Conservation (phyloP, 2,329 filamentous ascomycete genomes). For the Clonostachys chloroleuca region DNA sequence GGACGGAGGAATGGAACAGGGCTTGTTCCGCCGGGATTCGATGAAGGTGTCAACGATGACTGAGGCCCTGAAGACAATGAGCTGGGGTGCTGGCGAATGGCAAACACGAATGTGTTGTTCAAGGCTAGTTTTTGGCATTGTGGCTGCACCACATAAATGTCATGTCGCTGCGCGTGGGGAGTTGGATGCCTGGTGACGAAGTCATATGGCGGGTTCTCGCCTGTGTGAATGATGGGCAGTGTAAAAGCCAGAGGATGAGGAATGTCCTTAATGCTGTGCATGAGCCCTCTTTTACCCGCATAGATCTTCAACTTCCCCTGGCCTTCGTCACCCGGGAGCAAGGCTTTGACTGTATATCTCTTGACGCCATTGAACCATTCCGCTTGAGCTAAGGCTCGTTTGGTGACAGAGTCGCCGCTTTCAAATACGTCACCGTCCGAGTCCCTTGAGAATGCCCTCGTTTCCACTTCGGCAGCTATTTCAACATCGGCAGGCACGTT, state of each 20-base stretch:
- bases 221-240: conserved; percentile 84
- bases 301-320: conserved; percentile 86
- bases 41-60: conserved; percentile 36
- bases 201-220: conserved; percentile 90
- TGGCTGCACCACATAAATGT: conserved; percentile 94
- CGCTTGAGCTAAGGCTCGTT: conserved; percentile 83
- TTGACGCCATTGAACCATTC: conserved; percentile 88
- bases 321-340: conserved; percentile 88
- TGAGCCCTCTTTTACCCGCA: conserved; percentile 87
- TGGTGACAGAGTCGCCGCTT: conserved; percentile 79
- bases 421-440: conserved; percentile 90
- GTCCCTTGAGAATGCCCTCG: conserved; percentile 74
- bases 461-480: conserved; percentile 87
- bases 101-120: conserved; percentile 98
- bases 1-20: conserved; percentile 61
- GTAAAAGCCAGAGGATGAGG: conserved; percentile 87
- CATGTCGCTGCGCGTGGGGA: conserved; percentile 93
- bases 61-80: conserved; percentile 34
- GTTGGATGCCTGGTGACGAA: conserved; percentile 93
- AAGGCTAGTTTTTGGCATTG: conserved; percentile 84
- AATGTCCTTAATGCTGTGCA: conserved; percentile 97
- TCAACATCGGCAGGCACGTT: conserved; percentile 87
- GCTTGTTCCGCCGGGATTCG: conserved; percentile 41
- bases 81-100: conserved; percentile 83
- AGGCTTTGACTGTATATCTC: conserved; percentile 87